Base-by-base conservation (phyloP, 768 basidiomycete genomes). In the Mycena leptocephala region DNA sequence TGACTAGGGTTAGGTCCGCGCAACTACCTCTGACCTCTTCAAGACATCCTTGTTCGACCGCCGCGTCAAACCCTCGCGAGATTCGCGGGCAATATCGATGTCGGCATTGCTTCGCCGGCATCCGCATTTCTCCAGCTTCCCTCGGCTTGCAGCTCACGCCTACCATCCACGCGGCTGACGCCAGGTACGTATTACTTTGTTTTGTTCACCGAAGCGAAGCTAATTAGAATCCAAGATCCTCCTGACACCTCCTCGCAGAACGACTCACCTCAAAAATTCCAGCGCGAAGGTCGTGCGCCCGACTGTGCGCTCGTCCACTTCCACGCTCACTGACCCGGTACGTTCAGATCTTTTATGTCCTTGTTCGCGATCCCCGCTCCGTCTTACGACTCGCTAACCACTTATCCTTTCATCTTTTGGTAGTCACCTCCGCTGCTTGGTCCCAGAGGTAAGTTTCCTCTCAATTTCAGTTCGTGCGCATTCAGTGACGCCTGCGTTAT, bases 401-500 rank as follows among this genome's bases (percentile, higher is more conserved):
- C 55, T 56, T 56, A 56, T 56, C 55, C 55, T 56, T 56, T 56
- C 55, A 56, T 16, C 55, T 56, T 56, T 56, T 56, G 55, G 55
- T 28, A 56, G 28, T 56, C 55, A 32, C 55, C 55, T 56, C 55
- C 55, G 55, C 55, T 56, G 55, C 55, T 56, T 56, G 55, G 55
- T 56, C 55, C 55, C 55, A 56, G 55, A 56, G 55, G 55, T 56
- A 56, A 32, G 55, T 56, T 56, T 56, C 26, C 55, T 30, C 55
- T 30, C 55, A 56, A 56, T 6, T 56, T 56, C 55, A 56, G 28
- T 56, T 56, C 55, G 55, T 56, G 56, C 56, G 56, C 56, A 58
- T 58, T 58, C 16, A 33, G 30, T 58, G 56, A 58, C 56, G 56
- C 56, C 56, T 30, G 56, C 56, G 32, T 58, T 58, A 58, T 58